Evolutionary conservation across 805 yeast species (phyloP).

Genomic region (Maudiozyma turicensis): DNA sequence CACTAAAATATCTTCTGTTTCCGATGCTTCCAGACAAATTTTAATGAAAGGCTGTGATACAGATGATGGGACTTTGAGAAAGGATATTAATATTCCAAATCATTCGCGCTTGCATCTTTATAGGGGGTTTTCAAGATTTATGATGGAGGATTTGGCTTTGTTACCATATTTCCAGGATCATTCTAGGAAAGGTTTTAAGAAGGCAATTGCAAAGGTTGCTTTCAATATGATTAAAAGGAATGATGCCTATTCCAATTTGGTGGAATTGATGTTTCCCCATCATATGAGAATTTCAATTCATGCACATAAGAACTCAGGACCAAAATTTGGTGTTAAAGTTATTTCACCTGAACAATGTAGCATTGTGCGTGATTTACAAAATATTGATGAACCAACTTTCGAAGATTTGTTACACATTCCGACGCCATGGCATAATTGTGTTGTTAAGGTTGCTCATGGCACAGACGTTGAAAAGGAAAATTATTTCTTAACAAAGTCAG

Average conservation of each 20-base stretch:
- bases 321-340: conserved; percentile 47
- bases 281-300: conserved; percentile 53
- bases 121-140: conserved; percentile 50
- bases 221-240: conserved; percentile 58
- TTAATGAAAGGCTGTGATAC: conserved; percentile 39
- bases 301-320: conserved; percentile 51
- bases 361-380: conserved; percentile 36
- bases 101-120: conserved; percentile 46
- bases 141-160: conserved; percentile 46
- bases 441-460: conserved; percentile 24
- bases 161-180: conserved; percentile 32
- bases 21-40: conserved; percentile 34
- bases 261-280: conserved; percentile 49
- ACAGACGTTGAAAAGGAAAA: conserved; percentile 25
- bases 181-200: conserved; percentile 42
- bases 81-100: conserved; percentile 46
- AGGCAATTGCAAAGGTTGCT: conserved; percentile 42
- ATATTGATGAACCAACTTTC: conserved; percentile 33
- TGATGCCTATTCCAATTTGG: conserved; percentile 56
- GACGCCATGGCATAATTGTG: conserved; percentile 57
- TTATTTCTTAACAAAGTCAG: conserved; percentile 31
- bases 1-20: conserved; percentile 29
- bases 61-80: conserved; percentile 54
- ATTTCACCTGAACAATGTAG: conserved; percentile 37
- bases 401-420: conserved; percentile 53